These are phyloP conservation scores for Hysterium pulicare DNA, from an alignment of 2,329 filamentous ascomycete species.

Conservation along the genomic window DNA sequence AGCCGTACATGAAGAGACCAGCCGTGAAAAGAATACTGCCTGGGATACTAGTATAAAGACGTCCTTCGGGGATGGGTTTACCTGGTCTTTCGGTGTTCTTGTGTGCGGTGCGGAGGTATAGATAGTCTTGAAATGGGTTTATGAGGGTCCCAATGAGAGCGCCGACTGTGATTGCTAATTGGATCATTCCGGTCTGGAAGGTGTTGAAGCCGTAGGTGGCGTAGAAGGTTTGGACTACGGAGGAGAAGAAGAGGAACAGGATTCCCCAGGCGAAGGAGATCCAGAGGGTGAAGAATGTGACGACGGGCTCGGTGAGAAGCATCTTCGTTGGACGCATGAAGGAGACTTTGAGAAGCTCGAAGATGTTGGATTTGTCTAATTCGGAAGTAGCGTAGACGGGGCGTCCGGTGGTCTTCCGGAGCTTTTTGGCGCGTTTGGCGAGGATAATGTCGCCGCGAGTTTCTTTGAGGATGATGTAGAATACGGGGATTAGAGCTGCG, in stretches of 20 bases:
- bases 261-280: slow-evolving; percentile 45
- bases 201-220: slow-evolving; percentile 35
- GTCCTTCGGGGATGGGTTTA: slow-evolving; percentile 41
- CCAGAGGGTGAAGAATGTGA: slow-evolving; percentile 44
- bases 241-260: slow-evolving; percentile 42
- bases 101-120: slow-evolving; percentile 26
- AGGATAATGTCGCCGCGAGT: slow-evolving; percentile 44
- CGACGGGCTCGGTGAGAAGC: slow-evolving; percentile 42
- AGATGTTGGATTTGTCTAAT: slow-evolving; percentile 17
- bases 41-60: slow-evolving; percentile 42
- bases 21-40: slow-evolving; percentile 38
- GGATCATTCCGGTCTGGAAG: slow-evolving; percentile 37
- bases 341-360: slow-evolving; percentile 33
- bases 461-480: slow-evolving; percentile 42
- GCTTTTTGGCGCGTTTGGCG: slow-evolving; percentile 35
- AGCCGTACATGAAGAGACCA: slow-evolving; percentile 28
- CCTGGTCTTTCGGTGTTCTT: slow-evolving; percentile 39
- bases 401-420: slow-evolving; percentile 36
- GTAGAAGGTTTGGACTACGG: slow-evolving; percentile 40
- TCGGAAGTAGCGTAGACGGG: slow-evolving; percentile 28
- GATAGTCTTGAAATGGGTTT: slow-evolving; percentile 36
- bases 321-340: slow-evolving; percentile 41
- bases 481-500: slow-evolving; percentile 39
- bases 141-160: slow-evolving; percentile 41
- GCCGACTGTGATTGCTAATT: slow-evolving; percentile 42